Evolutionary conservation across 2,329 filamentous ascomycete species (phyloP), one percentile per base, ranked within the genome.

Genomic region (Aaosphaeria pasadenensis): DNA sequence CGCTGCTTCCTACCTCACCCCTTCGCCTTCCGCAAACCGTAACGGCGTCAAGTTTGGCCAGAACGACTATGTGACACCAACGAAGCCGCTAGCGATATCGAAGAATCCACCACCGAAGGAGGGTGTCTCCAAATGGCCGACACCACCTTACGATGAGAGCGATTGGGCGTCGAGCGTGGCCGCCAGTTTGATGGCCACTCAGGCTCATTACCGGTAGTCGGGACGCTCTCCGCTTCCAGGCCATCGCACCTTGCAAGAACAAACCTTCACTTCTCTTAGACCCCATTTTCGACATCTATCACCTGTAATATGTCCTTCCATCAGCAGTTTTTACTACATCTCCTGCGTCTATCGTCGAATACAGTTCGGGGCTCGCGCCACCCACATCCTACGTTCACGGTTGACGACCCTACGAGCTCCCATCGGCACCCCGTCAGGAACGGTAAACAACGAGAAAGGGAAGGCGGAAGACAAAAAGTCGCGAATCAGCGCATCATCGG

Each of bases 91-190:
- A 54, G 81, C 88, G 56, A 83, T 89, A 46, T 77, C 79, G 62
- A 67, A 68, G 47, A 50, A 55, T 30, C 62, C 51, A 17, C 43
- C 50, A 51, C 70, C 80, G 55, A 72, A 77, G 46, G 64, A 74
- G 47, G 72, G 66, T 32, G 66, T 78, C 46, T 79, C 84, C 36
- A 94, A 96, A 73, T 96, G 91, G 87, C 92, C 91, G 3, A 97
- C 94, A 11, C 94, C 94, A 24, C 92, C 94, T 4, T 96, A 96
- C 59, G 91, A 96, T 63, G 91, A 95, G 60, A 85, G 86, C 54
- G 91, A 96, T 67, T 97, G 91, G 92, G 90, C 87, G 13, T 84
- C 87, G 6, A 86, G 88, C 39, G 88, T 89, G 30, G 84, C 90
- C 7, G 87, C 89, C 5, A 91, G 87, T 71, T 91, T 71, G 17